Conservation (phyloP, 331 rosid species). For the Pyrus hybrid region DNA sequence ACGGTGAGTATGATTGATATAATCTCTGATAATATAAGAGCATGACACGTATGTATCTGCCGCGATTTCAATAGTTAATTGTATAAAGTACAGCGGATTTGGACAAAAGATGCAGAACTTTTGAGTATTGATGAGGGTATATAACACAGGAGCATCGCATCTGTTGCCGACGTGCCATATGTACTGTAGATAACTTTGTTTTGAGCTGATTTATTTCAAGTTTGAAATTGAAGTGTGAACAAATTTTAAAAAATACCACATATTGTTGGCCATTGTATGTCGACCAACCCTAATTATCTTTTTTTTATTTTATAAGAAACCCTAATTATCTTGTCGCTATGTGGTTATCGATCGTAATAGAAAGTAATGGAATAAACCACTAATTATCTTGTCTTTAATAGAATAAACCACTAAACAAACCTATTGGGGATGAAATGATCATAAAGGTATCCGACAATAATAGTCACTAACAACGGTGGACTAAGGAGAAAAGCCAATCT, state of each 20-base stretch:
- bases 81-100: no score
- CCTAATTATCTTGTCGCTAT: neutral
- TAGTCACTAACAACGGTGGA: neutral
- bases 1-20: no score
- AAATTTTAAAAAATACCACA: neutral
- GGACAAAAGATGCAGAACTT: neutral
- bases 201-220: neutral
- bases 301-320: neutral
- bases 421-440: neutral
- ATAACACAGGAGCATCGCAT: neutral
- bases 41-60: no score
- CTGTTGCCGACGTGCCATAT: neutral
- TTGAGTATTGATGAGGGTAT: no score
- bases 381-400: no score
- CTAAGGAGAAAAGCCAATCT: neutral
- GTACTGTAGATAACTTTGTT: neutral
- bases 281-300: neutral
- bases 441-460: neutral
- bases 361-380: neutral
- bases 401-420: neutral
- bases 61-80: fast-evolving
- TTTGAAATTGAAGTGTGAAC: neutral
- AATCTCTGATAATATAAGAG: neutral
- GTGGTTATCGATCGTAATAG: neutral
- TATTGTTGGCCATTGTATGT: neutral